Evolutionary conservation across 139 green algal genomes (phyloP).

Genomic region (Picochlorum sp.): DNA sequence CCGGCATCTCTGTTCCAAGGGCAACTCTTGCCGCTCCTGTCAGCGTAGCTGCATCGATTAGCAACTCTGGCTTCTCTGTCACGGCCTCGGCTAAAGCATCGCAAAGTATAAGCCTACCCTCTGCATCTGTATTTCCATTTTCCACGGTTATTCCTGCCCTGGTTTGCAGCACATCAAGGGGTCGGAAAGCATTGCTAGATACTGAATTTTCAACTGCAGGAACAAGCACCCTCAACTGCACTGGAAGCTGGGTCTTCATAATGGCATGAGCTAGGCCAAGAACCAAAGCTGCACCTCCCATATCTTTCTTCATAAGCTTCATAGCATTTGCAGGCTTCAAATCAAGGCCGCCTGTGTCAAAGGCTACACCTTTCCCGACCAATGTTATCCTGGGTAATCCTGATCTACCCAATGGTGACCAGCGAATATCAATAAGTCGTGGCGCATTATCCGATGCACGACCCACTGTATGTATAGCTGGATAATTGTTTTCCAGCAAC

Average conservation of each 20-base stretch:
- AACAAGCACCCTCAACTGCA: conserved; percentile 39
- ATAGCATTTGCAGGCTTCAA: conserved; percentile 48
- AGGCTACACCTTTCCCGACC: conserved; percentile 59
- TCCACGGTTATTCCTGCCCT: conserved; percentile 52
- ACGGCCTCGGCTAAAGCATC: conserved; percentile 37
- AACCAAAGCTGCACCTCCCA: conserved; percentile 47
- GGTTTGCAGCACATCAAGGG: conserved; percentile 36
- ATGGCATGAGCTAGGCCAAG: conserved; percentile 37
- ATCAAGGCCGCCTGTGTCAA: conserved; percentile 52
- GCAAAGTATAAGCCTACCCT: conserved; percentile 49
- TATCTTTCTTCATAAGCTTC: conserved; percentile 69
- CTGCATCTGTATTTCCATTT: conserved; percentile 35
- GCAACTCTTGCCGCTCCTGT: conserved; percentile 55
- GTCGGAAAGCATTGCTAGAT: conserved; percentile 33
- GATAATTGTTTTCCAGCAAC: conserved; percentile 40
- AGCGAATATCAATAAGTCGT: conserved; percentile 26
- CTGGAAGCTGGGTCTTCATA: conserved; percentile 24
- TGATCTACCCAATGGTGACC: not conserved
- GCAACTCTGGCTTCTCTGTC: conserved; percentile 31
- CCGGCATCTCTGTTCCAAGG: conserved; percentile 49
- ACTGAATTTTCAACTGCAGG: conserved; percentile 51
- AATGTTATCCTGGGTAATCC: conserved; percentile 37
- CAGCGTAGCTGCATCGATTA: conserved; percentile 56
- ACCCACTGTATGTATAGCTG: conserved; percentile 49
- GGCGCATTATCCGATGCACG: conserved; percentile 28